Percentiles rank a stretch among this genome's conserved stretches.
Conservation (phyloP, 2,329 filamentous ascomycete genomes). For the Oidium heveae region DNA sequence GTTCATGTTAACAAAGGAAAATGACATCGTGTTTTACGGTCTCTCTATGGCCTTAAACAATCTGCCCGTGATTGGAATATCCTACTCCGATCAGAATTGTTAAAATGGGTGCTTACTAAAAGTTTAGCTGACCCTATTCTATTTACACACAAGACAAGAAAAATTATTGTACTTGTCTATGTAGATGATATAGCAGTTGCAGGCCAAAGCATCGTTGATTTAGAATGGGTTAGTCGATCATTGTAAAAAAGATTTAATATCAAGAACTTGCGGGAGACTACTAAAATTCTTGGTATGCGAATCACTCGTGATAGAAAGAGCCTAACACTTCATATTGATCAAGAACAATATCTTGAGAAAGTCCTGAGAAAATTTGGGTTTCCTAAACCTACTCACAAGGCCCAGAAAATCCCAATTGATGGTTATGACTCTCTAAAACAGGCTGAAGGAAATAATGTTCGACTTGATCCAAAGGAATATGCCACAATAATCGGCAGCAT, state of each 20-base stretch:
- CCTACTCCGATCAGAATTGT: not conserved
- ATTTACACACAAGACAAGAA: not conserved
- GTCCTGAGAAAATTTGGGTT: too few relatives aligned
- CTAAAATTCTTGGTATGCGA: not conserved
- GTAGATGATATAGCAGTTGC: not conserved
- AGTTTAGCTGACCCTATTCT: not conserved
- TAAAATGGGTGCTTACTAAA: not conserved
- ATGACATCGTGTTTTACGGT: not conserved
- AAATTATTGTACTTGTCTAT: not conserved
- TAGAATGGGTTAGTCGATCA: not conserved
- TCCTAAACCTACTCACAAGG: too few relatives aligned
- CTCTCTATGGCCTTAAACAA: not conserved
- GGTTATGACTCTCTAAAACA: too few relatives aligned
- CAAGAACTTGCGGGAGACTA: not conserved
- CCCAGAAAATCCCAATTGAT: too few relatives aligned
- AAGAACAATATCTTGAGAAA: not conserved
- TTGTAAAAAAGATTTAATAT: not conserved
- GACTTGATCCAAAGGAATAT: too few relatives aligned
- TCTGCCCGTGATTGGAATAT: not conserved
- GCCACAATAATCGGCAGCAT: too few relatives aligned
- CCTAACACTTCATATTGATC: not conserved
- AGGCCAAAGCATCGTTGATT: not conserved
- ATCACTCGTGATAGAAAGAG: not conserved
- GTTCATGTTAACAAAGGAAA: not conserved
- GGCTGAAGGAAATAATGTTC: too few relatives aligned